Conservation (phyloP, 208 protist species). For the Giardia muris region DNA sequence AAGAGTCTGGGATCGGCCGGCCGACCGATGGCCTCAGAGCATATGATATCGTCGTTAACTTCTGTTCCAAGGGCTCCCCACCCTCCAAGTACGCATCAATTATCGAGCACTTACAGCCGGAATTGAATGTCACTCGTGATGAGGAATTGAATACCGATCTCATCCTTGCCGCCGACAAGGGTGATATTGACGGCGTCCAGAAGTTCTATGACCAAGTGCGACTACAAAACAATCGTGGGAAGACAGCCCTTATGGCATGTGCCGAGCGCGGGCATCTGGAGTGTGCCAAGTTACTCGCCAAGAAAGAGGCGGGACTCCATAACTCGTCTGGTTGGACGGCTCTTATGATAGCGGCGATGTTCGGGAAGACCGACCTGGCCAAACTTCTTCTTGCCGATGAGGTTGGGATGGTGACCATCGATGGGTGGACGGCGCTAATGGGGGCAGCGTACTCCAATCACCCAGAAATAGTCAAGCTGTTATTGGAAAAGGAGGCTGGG, state of each 20-base stretch:
- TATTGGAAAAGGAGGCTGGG: not conserved
- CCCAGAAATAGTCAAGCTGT: not conserved
- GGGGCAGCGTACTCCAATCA: not conserved
- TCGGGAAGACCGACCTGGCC: not conserved
- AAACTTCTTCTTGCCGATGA: not conserved
- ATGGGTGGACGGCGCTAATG: conserved; percentile 1
- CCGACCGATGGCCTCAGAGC: not conserved
- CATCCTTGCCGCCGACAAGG: not conserved
- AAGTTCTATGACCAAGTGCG: not conserved
- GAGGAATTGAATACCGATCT: not conserved
- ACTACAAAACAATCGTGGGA: not conserved
- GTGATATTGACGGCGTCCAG: not conserved
- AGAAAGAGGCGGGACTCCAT: not conserved
- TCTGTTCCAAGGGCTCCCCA: not conserved
- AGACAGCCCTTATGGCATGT: not conserved
- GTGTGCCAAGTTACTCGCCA: not conserved
- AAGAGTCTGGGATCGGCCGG: not conserved
- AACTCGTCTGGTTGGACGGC: not conserved
- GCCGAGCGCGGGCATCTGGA: not conserved
- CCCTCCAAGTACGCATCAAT: not conserved
- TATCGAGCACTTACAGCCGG: not conserved
- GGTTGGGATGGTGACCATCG: not conserved
- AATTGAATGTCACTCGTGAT: not conserved
- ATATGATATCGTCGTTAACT: not conserved
- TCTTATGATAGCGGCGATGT: not conserved